These are phyloP conservation scores for Potentilla sterilis DNA, from an alignment of 306 rosid genomes.

Conservation along the genomic window DNA sequence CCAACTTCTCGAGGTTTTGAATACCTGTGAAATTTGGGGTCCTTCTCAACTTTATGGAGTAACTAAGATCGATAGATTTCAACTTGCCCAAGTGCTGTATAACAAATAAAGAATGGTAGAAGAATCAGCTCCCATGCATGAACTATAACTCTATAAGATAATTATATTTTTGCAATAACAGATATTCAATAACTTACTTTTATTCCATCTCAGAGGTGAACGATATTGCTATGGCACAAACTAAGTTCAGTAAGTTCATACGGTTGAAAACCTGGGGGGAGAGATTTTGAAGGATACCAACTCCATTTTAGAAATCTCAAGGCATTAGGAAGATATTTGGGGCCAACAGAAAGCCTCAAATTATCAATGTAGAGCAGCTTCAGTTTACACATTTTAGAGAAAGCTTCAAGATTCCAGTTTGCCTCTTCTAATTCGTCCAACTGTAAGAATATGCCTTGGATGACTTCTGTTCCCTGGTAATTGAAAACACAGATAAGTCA, in stretches of 20 bases:
- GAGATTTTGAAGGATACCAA: conserved; percentile 13
- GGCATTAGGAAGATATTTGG: not conserved
- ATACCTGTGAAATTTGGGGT: conserved; percentile 22
- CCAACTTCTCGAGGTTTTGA: conserved; percentile 16
- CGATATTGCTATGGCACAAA: not conserved
- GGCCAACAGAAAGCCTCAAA: not conserved
- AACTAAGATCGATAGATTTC: conserved; percentile 19
- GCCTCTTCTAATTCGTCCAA: not conserved
- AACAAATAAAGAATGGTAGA: not conserved
- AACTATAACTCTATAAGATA: not conserved
- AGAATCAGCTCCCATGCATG: not conserved
- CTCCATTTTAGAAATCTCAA: conserved; percentile 9
- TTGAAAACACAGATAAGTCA: not conserved
- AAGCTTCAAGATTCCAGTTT: not conserved
- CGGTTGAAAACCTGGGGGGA: conserved; percentile 1
- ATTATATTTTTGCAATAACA: not conserved
- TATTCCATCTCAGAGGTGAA: not conserved
- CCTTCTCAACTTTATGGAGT: conserved; percentile 14
- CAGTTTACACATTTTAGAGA: not conserved
- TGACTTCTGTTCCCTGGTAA: not conserved
- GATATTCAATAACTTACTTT: not conserved
- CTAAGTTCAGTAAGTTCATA: not conserved
- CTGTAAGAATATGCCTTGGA: not conserved
- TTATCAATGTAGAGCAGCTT: not conserved
- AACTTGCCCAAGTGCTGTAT: conserved; percentile 16